Evolutionary conservation across 2,329 filamentous ascomycete genomes (phyloP).

Genomic region (Colletotrichum camelliae): DNA sequence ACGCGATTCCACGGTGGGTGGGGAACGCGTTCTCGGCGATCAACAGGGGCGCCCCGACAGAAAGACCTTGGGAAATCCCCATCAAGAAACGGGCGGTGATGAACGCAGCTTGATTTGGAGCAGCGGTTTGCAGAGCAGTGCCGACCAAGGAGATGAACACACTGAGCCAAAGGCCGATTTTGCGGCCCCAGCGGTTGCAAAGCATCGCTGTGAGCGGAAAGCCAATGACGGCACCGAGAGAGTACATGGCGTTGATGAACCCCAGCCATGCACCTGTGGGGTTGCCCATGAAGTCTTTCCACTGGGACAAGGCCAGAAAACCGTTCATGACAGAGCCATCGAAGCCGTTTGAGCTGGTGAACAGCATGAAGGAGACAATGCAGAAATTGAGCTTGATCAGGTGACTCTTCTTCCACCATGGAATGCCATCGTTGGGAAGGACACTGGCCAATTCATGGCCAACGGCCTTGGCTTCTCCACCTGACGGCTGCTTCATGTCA

Average conservation of each 20-base stretch:
- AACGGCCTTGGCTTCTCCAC: conserved; percentile 9
- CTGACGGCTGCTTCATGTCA: neutral
- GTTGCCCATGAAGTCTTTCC: conserved; percentile 12
- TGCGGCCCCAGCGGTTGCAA: conserved; percentile 6
- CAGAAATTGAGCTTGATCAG: conserved; percentile 19
- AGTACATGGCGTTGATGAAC: conserved; percentile 32
- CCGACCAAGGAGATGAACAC: neutral
- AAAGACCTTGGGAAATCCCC: conserved; percentile 34
- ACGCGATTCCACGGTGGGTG: conserved; percentile 25
- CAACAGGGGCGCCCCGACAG: conserved; percentile 32
- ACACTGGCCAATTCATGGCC: conserved; percentile 14
- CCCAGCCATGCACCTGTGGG: conserved; percentile 6
- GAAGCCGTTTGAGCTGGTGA: conserved; percentile 16
- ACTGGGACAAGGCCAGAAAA: conserved; percentile 5
- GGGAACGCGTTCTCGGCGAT: conserved; percentile 38
- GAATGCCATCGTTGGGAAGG: neutral
- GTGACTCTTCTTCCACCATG: conserved; percentile 12
- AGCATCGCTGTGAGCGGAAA: conserved; percentile 40
- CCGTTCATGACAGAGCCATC: conserved; percentile 22
- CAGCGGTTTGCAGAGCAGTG: conserved; percentile 29
- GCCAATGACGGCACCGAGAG: conserved; percentile 38
- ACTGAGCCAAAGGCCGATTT: conserved; percentile 11
- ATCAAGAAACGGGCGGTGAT: conserved; percentile 36
- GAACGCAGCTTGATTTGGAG: conserved; percentile 30
- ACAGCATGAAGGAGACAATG: conserved; percentile 6